Evolutionary conservation across 2,329 filamentous ascomycete genomes (phyloP).

Genomic region (Claviceps fusiformis): DNA sequence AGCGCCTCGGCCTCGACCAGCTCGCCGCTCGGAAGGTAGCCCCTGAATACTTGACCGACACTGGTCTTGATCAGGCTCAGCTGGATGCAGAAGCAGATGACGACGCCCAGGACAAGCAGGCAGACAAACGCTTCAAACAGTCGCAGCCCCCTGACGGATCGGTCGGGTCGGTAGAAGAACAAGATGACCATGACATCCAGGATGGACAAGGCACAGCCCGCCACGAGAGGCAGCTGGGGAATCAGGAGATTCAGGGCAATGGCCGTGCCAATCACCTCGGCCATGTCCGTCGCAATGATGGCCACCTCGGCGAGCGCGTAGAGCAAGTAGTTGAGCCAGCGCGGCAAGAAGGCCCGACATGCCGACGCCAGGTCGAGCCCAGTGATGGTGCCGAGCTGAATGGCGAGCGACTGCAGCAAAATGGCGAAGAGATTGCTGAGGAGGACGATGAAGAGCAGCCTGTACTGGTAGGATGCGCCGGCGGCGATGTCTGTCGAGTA

Average conservation of each 20-base stretch:
- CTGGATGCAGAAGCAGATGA: constrained; percentile 58
- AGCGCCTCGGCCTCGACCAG: constrained; percentile 45
- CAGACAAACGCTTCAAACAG: constrained; percentile 53
- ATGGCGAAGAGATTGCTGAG: constrained; percentile 60
- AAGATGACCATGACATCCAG: constrained; percentile 55
- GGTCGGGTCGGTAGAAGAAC: constrained; percentile 49
- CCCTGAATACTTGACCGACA: constrained; percentile 46
- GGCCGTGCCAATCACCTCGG: constrained; percentile 58
- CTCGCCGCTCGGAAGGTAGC: constrained; percentile 48
- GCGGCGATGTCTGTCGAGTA: constrained; percentile 59
- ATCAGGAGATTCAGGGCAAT: constrained; percentile 56
- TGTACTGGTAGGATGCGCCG: constrained; percentile 51
- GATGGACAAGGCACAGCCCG: constrained; percentile 55
- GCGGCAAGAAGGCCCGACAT: constrained; percentile 50
- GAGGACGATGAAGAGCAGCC: constrained; percentile 53
- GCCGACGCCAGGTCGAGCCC: constrained; percentile 54
- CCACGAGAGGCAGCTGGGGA: constrained; percentile 49
- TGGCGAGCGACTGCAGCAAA: constrained; percentile 52
- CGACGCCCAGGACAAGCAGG: constrained; percentile 51
- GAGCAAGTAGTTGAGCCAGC: constrained; percentile 48
- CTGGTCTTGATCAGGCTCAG: constrained; percentile 44
- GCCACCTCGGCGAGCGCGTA: constrained; percentile 52
- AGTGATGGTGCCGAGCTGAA: constrained; percentile 57
- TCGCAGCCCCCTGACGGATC: constrained; percentile 43
- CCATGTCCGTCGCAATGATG: constrained; percentile 60